phyloP scores from a whole-genome alignment of 108 stramenopile genomes.

The Nitzschia palea region DNA sequence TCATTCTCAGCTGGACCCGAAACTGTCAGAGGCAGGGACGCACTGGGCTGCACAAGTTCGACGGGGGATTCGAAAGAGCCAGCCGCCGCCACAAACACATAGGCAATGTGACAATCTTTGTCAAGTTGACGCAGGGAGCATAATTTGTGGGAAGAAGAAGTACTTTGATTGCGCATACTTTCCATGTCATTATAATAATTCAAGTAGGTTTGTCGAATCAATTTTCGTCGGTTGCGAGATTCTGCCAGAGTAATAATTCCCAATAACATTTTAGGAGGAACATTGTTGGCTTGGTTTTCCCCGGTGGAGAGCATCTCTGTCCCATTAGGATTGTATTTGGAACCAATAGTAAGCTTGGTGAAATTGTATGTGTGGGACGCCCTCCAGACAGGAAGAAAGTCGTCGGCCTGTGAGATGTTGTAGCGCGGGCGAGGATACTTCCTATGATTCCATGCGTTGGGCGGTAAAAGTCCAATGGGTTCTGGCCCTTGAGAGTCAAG shows the following conservation, averaged over 20 bases:
- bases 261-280: neutral
- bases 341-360: no score
- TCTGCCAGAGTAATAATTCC: constrained; percentile 11
- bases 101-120: constrained; percentile 26
- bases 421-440: no score
- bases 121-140: constrained; percentile 18
- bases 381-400: no score
- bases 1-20: neutral
- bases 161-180: neutral
- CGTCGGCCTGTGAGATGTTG: no score
- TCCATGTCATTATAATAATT: neutral
- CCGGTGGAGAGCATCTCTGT: no score
- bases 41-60: constrained; percentile 15
- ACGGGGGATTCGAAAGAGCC: constrained; percentile 11
- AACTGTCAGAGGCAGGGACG: constrained; percentile 4
- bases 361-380: no score
- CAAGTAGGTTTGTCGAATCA: constrained; percentile 16
- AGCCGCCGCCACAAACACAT: constrained; percentile 30
- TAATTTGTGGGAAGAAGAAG: neutral
- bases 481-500: no score
- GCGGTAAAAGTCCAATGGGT: no score
- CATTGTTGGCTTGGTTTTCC: neutral
- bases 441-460: no score
- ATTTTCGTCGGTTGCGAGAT: constrained; percentile 6
- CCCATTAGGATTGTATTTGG: no score